These are phyloP conservation scores for Boletus fagicola DNA, from an alignment of 768 basidiomycete genomes.

Conservation along the genomic window DNA sequence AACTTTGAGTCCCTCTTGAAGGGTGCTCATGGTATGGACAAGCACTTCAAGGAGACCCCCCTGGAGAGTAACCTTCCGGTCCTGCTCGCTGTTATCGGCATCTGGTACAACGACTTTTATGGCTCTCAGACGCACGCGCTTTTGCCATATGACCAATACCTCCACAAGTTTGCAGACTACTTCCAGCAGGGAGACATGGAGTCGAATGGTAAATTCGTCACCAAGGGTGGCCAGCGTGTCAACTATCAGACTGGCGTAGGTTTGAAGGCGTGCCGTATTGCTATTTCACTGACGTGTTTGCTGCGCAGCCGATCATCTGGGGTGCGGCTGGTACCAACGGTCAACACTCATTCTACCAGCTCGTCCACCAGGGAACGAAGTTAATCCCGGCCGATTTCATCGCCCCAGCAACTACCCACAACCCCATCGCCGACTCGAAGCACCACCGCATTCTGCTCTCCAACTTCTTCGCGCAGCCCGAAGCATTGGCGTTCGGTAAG, in stretches of 20 bases:
- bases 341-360: slow-evolving; percentile 99
- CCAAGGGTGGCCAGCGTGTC: slow-evolving; percentile 90
- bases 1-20: slow-evolving; percentile 87
- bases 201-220: slow-evolving; percentile 96
- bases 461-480: slow-evolving; percentile 98
- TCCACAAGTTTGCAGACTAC: slow-evolving; percentile 99
- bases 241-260: slow-evolving; percentile 94
- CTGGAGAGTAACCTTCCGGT: slow-evolving; percentile 92
- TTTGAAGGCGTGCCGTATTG: slow-evolving; percentile 1
- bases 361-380: slow-evolving; percentile 93
- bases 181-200: slow-evolving; percentile 99
- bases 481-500: slow-evolving; percentile 98
- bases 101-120: slow-evolving; percentile 99
- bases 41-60: slow-evolving; percentile 88
- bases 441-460: slow-evolving; percentile 97
- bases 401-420: slow-evolving; percentile 84
- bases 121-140: slow-evolving; percentile 93
- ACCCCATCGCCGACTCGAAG: slow-evolving; percentile 82
- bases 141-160: slow-evolving; percentile 97
- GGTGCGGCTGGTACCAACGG: slow-evolving; percentile 98
- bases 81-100: slow-evolving; percentile 80
- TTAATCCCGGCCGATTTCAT: slow-evolving; percentile 90
- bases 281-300: background rate
- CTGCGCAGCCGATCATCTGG: slow-evolving; percentile 90
- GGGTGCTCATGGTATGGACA: slow-evolving; percentile 97